A percentile compares a stretch with the other conserved stretches of the same genome.
These are phyloP conservation scores for Candida michaelii DNA, from an alignment of 805 yeast species.

Conservation along the genomic window DNA sequence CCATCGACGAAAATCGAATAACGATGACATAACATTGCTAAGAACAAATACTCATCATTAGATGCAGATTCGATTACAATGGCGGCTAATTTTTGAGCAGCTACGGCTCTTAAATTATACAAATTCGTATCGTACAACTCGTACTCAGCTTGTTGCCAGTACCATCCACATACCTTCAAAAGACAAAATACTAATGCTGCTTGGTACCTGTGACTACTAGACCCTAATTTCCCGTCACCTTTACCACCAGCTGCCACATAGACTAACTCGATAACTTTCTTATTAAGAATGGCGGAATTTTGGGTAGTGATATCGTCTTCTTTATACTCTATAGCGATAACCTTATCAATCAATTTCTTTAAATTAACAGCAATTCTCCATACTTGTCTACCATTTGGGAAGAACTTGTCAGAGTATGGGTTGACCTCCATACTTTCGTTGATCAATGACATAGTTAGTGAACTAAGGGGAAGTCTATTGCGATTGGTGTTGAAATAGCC, in stretches of 20 bases:
- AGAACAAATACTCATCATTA: slow-evolving; percentile 62
- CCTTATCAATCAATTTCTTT: slow-evolving; percentile 67
- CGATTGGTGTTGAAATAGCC: no score
- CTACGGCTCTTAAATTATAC: slow-evolving; percentile 55
- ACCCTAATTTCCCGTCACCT: slow-evolving; percentile 55
- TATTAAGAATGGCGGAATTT: slow-evolving; percentile 60
- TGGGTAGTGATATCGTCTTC: slow-evolving; percentile 50
- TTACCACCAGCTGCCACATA: slow-evolving; percentile 79
- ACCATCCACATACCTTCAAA: slow-evolving; percentile 79
- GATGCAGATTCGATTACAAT: slow-evolving; percentile 61
- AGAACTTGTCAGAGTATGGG: slow-evolving; percentile 20
- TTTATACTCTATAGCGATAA: slow-evolving; percentile 66
- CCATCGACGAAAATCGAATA: slow-evolving; percentile 66
- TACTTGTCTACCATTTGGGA: slow-evolving; percentile 67
- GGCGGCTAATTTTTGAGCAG: slow-evolving; percentile 77
- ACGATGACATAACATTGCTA: slow-evolving; percentile 75
- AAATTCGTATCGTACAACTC: slow-evolving; percentile 71
- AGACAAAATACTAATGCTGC: slow-evolving; percentile 69
- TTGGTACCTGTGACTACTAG: slow-evolving; percentile 61
- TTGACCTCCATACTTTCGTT: slow-evolving; percentile 5
- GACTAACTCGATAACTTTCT: slow-evolving; percentile 57
- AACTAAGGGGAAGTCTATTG: no score
- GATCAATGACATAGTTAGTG: not conserved
- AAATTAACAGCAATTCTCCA: slow-evolving; percentile 70
- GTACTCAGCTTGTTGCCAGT: slow-evolving; percentile 52